Base-by-base conservation (phyloP, 2,329 filamentous ascomycete genomes). In the Aspergillus sclerotialis region DNA sequence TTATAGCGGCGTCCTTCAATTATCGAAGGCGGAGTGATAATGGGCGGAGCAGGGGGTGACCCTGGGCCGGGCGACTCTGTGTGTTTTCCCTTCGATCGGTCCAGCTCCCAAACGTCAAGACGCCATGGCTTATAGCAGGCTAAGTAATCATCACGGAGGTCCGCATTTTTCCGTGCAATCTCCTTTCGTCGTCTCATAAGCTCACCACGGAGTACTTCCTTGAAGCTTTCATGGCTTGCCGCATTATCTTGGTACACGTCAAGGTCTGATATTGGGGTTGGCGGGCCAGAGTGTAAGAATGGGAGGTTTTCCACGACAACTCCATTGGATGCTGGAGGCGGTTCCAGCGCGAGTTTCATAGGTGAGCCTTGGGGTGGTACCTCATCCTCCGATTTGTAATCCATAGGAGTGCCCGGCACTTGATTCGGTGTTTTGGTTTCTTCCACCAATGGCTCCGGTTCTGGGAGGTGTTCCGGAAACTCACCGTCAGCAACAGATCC, bases 81-180 rank as follows among this genome's bases (percentile, higher is more conserved):
- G 32, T 55, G 53, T 28, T 61, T 59, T 15, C 59, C 56, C 39
- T 62, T 64, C 28, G 55, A 46, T 24, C 59, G 59, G 42, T 70
- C 67, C 25, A 69, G 45, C 27, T 63, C 60, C 40, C 55, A 57
- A 6, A 70, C 55, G 16, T 54, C 50, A 17, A 66, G 35, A 32
- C 66, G 59, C 68, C 68, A 72, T 12, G 56, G 50, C 37, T 62
- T 66, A 46, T 69, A 71, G 30, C 56, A 44, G 4, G 50, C 43
- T 25, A 61, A 49, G 42, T 65, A 72, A 15, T 63, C 58, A 17
- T 61, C 50, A 18, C 61, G 51, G 6, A 68, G 49, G 9, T 50
- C 44, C 11, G 62, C 58, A 38, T 69, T 62, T 32, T 66, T 62
- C 23, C 49, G 49, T 5, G 59, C 48, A 33, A 57, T 52, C 15